Percentiles rank a stretch among this genome's conserved stretches.
Conservation (phyloP, 2,329 filamentous ascomycete genomes). For the Fusarium dlaminii region DNA sequence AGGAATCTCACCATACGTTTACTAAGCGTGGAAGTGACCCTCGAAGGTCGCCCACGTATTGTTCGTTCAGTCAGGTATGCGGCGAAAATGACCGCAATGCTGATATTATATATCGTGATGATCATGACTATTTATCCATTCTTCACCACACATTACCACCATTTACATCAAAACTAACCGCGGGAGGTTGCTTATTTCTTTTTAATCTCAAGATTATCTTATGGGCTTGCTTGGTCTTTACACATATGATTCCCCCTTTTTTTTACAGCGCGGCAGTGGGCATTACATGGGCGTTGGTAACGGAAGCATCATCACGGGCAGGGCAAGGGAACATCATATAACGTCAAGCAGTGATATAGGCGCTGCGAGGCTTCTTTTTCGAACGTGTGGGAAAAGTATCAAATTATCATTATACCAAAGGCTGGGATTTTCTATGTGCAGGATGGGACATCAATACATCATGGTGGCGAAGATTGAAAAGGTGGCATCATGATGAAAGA, state of each 20-base stretch:
- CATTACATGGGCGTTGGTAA: constrained; percentile 40
- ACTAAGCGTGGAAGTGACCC: constrained; percentile 33
- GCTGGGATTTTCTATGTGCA: background rate
- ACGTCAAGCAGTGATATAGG: background rate
- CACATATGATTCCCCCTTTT: constrained; percentile 30
- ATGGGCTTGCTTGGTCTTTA: constrained; percentile 24
- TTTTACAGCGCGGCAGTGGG: constrained; percentile 25
- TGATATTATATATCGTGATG: constrained; percentile 1
- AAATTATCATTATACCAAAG: constrained; percentile 17
- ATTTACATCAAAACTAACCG: background rate
- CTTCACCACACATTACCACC: background rate
- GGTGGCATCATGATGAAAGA: background rate
- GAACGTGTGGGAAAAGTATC: constrained; percentile 12
- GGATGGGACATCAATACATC: background rate
- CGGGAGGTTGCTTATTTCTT: background rate
- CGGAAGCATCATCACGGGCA: constrained; percentile 19
- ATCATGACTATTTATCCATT: background rate
- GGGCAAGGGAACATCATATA: constrained; percentile 2
- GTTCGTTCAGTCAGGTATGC: constrained; percentile 12
- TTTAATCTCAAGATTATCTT: constrained; percentile 1
- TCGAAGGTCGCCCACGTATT: constrained; percentile 13
- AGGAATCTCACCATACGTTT: constrained; percentile 46
- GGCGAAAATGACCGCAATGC: background rate
- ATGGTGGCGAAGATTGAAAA: constrained; percentile 18
- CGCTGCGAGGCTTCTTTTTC: constrained; percentile 17